phyloP scores from a whole-genome alignment of 176 grass and related monocot species.

The Hyparrhenia diplandra region DNA sequence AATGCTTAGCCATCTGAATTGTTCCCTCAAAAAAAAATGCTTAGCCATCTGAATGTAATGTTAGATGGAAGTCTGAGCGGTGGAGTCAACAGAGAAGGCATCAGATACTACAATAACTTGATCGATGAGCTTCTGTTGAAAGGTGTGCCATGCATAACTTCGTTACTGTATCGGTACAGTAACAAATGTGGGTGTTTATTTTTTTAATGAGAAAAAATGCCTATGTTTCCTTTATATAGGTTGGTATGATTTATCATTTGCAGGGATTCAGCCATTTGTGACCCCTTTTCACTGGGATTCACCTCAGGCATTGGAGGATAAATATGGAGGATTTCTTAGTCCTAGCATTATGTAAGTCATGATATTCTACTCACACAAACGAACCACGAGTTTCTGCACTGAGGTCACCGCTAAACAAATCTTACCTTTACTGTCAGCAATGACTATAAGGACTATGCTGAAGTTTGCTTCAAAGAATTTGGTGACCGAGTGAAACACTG shows the following conservation, averaged over 20 bases:
- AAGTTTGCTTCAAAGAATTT: slow-evolving; percentile 65
- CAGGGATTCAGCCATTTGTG: slow-evolving; percentile 61
- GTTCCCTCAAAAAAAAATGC: too few relatives aligned
- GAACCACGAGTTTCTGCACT: not conserved
- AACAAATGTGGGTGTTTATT: not conserved
- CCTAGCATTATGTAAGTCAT: slow-evolving; percentile 45
- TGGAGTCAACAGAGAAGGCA: too few relatives aligned
- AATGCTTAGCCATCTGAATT: too few relatives aligned
- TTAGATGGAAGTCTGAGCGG: too few relatives aligned
- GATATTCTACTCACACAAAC: not conserved
- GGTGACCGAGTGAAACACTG: slow-evolving; percentile 65
- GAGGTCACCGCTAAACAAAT: not conserved
- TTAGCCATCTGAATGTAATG: too few relatives aligned
- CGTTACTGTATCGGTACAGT: too few relatives aligned
- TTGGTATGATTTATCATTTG: not conserved
- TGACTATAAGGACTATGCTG: slow-evolving; percentile 48
- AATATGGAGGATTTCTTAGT: slow-evolving; percentile 54
- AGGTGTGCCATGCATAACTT: too few relatives aligned
- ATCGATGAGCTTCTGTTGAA: too few relatives aligned
- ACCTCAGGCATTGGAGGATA: slow-evolving; percentile 53
- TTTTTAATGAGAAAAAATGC: too few relatives aligned
- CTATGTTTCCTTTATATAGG: not conserved
- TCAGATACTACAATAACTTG: too few relatives aligned
- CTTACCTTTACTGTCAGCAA: slow-evolving; percentile 21
- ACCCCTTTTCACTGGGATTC: slow-evolving; percentile 65